Evolutionary conservation across 1,139 yeast species (phyloP), one percentile per base, ranked within the genome.

Genomic region (Yamadazyma trypodendri): DNA sequence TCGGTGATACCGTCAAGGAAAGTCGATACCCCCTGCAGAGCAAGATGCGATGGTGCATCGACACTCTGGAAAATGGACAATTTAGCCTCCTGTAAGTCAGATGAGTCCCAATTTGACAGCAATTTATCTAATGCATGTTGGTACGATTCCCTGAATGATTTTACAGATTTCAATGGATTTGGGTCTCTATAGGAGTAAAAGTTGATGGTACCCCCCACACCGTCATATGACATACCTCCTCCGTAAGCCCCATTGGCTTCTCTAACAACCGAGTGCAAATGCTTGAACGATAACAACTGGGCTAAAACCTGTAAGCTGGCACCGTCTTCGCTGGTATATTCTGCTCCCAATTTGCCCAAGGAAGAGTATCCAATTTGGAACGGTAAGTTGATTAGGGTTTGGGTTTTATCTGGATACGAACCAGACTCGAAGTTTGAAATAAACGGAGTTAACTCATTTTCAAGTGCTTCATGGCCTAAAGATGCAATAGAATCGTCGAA

Each of bases 221-320:
- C 90, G 54, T 84, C 87, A 56, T 81, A 90, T 13, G 77, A 68
- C 12, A 95, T 84, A 2, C 98, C 98, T 10, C 96, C 97, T 7
- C 98, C 98, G 55, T 92, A 92, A 0, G 98, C 98, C 38, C 98
- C 98, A 44, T 96, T 96, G 52, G 92, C 81, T 58, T 92, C 98
- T 50, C 98, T 78, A 31, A 92, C 81, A 45, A 89, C 96, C 10
- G 88, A 79, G 58, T 92, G 98, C 35, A 94, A 68, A 49, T 86
- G 79, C 55, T 86, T 85, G 61, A 84, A 90, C 0, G 96, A 82
- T 48, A 90, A 63, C 39, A 92, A 60, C 51, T 85, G 94, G 1
- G 97, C 75, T 37, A 92, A 68, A 0, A 92, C 79, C 58, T 88
- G 96, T 35, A 92, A 71, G 1, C 89, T 72, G 0, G 97, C 96